Evolutionary conservation across 805 yeast genomes (phyloP).

Genomic region (Pichia phayaonensis): DNA sequence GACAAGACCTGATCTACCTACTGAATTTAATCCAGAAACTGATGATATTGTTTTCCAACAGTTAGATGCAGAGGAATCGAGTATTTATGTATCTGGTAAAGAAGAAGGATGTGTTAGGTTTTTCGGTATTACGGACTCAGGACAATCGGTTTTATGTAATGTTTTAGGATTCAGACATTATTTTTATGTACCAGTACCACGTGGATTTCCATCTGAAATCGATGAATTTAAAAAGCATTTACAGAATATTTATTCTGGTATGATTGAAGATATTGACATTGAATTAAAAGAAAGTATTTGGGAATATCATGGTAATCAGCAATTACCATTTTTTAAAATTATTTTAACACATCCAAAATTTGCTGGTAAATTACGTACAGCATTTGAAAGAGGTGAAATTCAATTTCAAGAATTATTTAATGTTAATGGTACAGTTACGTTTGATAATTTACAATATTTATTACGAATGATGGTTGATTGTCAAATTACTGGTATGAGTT

Average conservation of each 20-base stretch:
- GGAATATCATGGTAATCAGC: slow-evolving; percentile 81
- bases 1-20: slow-evolving; percentile 48
- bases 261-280: slow-evolving; percentile 53
- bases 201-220: slow-evolving; percentile 57
- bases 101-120: slow-evolving; percentile 65
- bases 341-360: slow-evolving; percentile 57
- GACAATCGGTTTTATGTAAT: slow-evolving; percentile 83
- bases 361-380: slow-evolving; percentile 63
- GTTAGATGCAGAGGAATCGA: slow-evolving; percentile 86
- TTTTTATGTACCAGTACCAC: slow-evolving; percentile 86
- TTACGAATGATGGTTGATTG: slow-evolving; percentile 89
- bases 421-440: slow-evolving; percentile 57
- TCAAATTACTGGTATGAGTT: slow-evolving; percentile 90
- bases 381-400: slow-evolving; percentile 78
- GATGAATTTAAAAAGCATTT: slow-evolving; percentile 39
- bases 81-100: slow-evolving; percentile 27
- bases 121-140: slow-evolving; percentile 87
- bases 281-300: slow-evolving; percentile 76
- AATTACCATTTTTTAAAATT: slow-evolving; percentile 73
- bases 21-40: slow-evolving; percentile 37
- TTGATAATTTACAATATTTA: slow-evolving; percentile 83
- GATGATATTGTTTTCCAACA: slow-evolving; percentile 76
- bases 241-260: slow-evolving; percentile 43
- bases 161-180: slow-evolving; percentile 87
- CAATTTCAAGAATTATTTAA: slow-evolving; percentile 57